These are phyloP conservation scores for Stenogyne calaminthoides DNA, from an alignment of 305 asterid species.

Conservation along the genomic window DNA sequence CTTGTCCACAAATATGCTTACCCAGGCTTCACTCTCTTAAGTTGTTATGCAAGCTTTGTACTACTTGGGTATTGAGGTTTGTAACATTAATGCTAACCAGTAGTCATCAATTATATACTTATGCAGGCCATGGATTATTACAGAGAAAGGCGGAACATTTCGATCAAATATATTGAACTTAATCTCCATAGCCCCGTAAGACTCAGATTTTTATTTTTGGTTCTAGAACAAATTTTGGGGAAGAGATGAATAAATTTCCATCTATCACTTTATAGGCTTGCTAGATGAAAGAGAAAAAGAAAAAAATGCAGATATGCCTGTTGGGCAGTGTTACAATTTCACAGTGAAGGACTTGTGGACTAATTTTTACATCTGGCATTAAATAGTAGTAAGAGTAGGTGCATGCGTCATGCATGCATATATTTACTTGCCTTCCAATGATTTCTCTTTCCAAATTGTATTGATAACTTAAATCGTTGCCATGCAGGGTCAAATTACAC, in stretches of 20 bases:
- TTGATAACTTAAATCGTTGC: constrained; percentile 12
- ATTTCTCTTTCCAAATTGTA: constrained; percentile 2
- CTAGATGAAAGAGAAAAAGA: neutral
- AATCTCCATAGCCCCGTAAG: constrained; percentile 23
- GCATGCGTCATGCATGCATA: neutral
- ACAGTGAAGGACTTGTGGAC: neutral
- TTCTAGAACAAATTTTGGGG: neutral
- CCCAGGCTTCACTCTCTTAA: constrained; percentile 1
- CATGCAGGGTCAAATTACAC: constrained; percentile 30
- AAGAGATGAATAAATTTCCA: constrained; percentile 5
- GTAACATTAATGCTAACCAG: neutral
- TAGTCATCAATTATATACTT: neutral
- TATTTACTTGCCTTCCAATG: neutral
- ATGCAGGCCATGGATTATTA: constrained; percentile 44
- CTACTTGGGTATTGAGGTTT: neutral
- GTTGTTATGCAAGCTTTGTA: neutral
- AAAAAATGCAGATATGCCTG: neutral
- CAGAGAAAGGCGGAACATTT: constrained; percentile 16
- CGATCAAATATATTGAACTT: constrained; percentile 25
- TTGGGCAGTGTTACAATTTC: constrained; percentile 6
- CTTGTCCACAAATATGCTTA: neutral
- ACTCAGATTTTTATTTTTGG: constrained; percentile 2
- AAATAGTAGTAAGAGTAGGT: neutral
- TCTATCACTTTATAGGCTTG: constrained; percentile 11
- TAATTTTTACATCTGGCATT: constrained; percentile 2